Evolutionary conservation across 495 filamentous ascomycete species (phyloP).

Genomic region (Polyplosphaeria fusca): DNA sequence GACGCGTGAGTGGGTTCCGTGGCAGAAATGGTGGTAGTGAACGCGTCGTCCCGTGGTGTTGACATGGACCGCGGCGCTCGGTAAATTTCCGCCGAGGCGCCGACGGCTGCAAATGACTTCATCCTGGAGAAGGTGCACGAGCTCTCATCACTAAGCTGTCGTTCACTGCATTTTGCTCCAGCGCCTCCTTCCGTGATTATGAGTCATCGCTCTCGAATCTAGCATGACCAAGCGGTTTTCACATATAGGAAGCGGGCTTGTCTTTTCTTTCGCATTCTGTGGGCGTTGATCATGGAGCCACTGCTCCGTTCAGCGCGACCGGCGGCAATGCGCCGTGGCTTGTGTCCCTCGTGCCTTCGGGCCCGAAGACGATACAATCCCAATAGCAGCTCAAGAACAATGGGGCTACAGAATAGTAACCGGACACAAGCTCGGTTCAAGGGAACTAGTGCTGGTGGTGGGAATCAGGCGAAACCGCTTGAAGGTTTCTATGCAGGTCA

Average conservation of each 20-base stretch:
- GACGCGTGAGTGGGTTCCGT: too few species aligned
- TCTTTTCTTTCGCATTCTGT: background rate
- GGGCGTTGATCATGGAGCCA: constrained; percentile 12
- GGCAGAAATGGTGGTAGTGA: too few species aligned
- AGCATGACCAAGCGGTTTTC: background rate
- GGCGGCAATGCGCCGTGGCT: constrained; percentile 18
- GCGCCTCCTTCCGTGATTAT: background rate
- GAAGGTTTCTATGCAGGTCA: constrained; percentile 34
- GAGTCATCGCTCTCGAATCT: background rate
- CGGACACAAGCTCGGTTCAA: constrained; percentile 29
- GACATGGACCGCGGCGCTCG: background rate
- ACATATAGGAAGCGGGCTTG: background rate
- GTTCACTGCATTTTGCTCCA: too few species aligned
- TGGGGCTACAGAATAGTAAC: constrained; percentile 30
- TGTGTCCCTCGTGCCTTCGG: constrained; percentile 15
- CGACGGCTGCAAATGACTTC: constrained; percentile 29
- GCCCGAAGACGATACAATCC: background rate
- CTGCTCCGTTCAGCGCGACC: constrained; percentile 1
- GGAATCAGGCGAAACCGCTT: constrained; percentile 32
- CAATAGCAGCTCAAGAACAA: background rate
- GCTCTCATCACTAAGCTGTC: background rate
- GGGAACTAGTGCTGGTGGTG: constrained; percentile 29
- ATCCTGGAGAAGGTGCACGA: constrained; percentile 8
- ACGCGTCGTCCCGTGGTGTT: constrained; percentile 15
- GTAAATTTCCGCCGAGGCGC: constrained; percentile 11